Conservation (phyloP, 2,329 filamentous ascomycete genomes). For the Plenodomus lindquistii region DNA sequence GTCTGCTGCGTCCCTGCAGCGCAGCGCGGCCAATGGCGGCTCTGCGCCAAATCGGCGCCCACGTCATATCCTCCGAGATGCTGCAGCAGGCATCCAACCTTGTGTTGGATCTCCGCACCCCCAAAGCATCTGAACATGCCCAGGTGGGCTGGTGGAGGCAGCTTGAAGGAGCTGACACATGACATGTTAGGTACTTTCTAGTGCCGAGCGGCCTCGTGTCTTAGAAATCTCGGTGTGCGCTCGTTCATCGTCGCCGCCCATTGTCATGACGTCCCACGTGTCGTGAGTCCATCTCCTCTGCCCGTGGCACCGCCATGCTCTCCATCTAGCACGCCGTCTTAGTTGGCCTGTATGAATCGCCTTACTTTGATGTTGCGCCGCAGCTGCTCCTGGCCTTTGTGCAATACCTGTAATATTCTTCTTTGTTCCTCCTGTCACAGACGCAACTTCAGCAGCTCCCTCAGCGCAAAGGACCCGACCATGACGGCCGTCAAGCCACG, state of each 20-base stretch:
- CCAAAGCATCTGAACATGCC: constrained; percentile 24
- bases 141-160: constrained; percentile 19
- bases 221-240: constrained; percentile 24
- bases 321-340: constrained; percentile 11
- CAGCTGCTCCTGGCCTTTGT: constrained; percentile 36
- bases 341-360: constrained; percentile 14
- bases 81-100: constrained; percentile 26
- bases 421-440: constrained; percentile 29
- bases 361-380: constrained; percentile 37
- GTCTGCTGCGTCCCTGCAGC: constrained; percentile 25
- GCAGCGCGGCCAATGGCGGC: constrained; percentile 17
- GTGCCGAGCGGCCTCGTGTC: constrained; percentile 24
- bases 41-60: constrained; percentile 12
- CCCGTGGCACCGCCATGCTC: constrained; percentile 25
- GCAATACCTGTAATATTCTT: constrained; percentile 30
- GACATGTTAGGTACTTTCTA: constrained; percentile 26
- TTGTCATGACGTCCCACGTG: constrained; percentile 28
- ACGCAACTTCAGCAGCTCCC: constrained; percentile 15
- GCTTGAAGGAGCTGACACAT: constrained; percentile 30
- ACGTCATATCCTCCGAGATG: constrained; percentile 27
- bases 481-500: constrained; percentile 35
- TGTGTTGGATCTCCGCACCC: constrained; percentile 31
- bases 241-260: constrained; percentile 19
- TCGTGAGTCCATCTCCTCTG: constrained; percentile 15
- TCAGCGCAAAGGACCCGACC: constrained; percentile 13